A percentile compares a stretch with the other conserved stretches of the same genome.
Evolutionary conservation across 768 basidiomycete species (phyloP).

Genomic region (Trametes elegans): DNA sequence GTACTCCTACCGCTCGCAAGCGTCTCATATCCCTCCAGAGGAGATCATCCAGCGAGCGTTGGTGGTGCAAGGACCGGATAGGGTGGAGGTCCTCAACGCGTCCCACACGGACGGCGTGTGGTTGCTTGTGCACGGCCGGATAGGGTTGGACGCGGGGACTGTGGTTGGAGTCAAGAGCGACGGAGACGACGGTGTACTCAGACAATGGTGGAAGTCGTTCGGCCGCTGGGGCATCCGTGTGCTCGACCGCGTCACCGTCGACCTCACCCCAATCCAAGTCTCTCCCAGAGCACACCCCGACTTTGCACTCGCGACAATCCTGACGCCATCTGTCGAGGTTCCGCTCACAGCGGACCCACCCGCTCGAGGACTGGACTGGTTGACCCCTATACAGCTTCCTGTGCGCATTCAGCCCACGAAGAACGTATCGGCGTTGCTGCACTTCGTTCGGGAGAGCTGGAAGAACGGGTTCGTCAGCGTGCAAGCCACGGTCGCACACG

Average conservation of each 20-base stretch:
- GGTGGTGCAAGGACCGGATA: constrained; percentile 57
- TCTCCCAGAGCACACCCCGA: constrained; percentile 41
- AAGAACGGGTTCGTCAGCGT: constrained; percentile 46
- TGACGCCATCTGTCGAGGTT: constrained; percentile 49
- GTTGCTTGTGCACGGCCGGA: constrained; percentile 52
- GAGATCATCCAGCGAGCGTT: constrained; percentile 56
- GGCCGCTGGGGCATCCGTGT: constrained; percentile 65
- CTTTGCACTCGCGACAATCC: constrained; percentile 45
- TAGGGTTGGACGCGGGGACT: constrained; percentile 69
- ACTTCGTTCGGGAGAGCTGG: constrained; percentile 63
- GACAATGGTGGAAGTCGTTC: constrained; percentile 58
- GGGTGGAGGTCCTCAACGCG: constrained; percentile 59
- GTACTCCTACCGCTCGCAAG: constrained; percentile 63
- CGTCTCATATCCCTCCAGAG: constrained; percentile 52
- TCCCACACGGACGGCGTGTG: constrained; percentile 58
- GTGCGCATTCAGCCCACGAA: constrained; percentile 53
- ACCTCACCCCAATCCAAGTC: constrained; percentile 50
- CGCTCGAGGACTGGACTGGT: constrained; percentile 53
- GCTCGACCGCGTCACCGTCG: constrained; percentile 56
- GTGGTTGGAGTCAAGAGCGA: constrained; percentile 53
- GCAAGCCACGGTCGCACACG: constrained; percentile 40
- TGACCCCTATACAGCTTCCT: constrained; percentile 50
- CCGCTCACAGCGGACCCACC: constrained; percentile 51
- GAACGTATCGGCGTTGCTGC: constrained; percentile 45
- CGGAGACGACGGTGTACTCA: constrained; percentile 42